Evolutionary conservation across 495 filamentous ascomycete genomes (phyloP).

Genomic region (Tetracladium setigerum): DNA sequence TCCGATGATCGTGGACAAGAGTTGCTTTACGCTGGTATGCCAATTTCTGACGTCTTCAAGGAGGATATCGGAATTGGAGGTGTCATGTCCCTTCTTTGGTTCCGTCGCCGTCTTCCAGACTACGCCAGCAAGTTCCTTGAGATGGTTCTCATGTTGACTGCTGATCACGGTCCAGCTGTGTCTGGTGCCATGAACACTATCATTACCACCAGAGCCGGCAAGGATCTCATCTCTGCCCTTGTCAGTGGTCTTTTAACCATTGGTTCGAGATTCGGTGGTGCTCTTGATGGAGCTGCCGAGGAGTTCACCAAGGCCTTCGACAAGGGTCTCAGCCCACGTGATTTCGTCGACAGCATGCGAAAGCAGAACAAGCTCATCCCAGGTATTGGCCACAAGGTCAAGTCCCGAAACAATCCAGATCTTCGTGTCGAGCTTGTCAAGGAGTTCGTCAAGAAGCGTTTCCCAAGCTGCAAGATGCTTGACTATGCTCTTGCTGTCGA

Average conservation of each 20-base stretch:
- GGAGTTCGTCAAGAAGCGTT: slow-evolving; percentile 95
- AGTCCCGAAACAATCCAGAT: slow-evolving; percentile 99
- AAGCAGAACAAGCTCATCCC: slow-evolving; percentile 99
- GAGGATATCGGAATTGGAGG: slow-evolving; percentile 98
- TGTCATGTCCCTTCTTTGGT: slow-evolving; percentile 99
- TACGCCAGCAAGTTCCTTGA: slow-evolving; percentile 98
- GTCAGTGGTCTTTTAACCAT: slow-evolving; percentile 97
- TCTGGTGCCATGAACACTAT: slow-evolving; percentile 99
- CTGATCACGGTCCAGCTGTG: slow-evolving; percentile 96
- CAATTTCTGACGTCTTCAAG: slow-evolving; percentile 97
- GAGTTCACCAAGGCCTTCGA: slow-evolving; percentile 98
- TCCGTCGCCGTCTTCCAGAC: slow-evolving; percentile 92
- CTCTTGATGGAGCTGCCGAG: slow-evolving; percentile 93
- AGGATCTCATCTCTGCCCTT: slow-evolving; percentile 92
- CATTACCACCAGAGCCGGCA: slow-evolving; percentile 97
- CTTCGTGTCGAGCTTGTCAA: slow-evolving; percentile 98
- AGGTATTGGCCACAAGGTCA: slow-evolving; percentile 97
- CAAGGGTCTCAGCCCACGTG: slow-evolving; percentile 95
- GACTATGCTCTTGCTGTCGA: slow-evolving; percentile 98
- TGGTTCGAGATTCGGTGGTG: slow-evolving; percentile 96
- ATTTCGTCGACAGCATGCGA: slow-evolving; percentile 97
- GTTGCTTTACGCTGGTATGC: slow-evolving; percentile 97
- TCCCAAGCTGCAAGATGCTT: slow-evolving; percentile 92
- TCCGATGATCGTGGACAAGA: slow-evolving; percentile 99
- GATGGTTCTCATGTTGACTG: slow-evolving; percentile 99